Percentiles rank a stretch among this genome's conserved stretches.
Evolutionary conservation across 2,329 filamentous ascomycete genomes (phyloP).

Genomic region (Pseudogymnoascus destructans): DNA sequence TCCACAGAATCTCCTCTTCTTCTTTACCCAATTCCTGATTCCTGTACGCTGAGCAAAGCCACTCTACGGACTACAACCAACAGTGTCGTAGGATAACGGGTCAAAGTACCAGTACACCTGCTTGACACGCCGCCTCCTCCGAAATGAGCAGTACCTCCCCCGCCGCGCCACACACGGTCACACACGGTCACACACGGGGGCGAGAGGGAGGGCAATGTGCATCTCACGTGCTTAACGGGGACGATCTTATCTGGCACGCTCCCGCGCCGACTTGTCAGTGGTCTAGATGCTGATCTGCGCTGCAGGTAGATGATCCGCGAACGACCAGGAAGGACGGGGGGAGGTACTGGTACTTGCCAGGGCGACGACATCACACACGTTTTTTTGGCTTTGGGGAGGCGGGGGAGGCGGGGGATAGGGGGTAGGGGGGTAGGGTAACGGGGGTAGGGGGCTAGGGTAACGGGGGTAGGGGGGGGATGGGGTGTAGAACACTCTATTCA

Average conservation of each 20-base stretch:
- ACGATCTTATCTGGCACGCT: background rate
- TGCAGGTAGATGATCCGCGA: background rate
- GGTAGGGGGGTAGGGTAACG: background rate
- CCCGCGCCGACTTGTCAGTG: background rate
- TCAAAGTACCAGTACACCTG: background rate
- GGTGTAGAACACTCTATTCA: background rate
- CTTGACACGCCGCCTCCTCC: background rate
- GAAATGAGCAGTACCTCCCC: background rate
- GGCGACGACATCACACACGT: background rate
- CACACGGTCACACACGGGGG: background rate
- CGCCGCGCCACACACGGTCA: background rate
- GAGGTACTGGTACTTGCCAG: background rate
- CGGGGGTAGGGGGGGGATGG: background rate
- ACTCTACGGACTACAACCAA: background rate
- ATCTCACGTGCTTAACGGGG: slow-evolving; percentile 1
- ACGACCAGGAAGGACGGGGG: background rate
- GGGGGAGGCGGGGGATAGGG: too few species aligned
- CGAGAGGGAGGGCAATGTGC: background rate
- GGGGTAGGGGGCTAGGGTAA: background rate
- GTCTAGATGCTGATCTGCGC: background rate
- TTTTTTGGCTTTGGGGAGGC: background rate
- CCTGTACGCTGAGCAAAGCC: background rate
- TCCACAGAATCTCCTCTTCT: background rate
- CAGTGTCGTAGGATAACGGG: background rate
- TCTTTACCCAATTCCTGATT: background rate